Conservation (phyloP, 257 asterid species). For the Osmanthus fragrans region DNA sequence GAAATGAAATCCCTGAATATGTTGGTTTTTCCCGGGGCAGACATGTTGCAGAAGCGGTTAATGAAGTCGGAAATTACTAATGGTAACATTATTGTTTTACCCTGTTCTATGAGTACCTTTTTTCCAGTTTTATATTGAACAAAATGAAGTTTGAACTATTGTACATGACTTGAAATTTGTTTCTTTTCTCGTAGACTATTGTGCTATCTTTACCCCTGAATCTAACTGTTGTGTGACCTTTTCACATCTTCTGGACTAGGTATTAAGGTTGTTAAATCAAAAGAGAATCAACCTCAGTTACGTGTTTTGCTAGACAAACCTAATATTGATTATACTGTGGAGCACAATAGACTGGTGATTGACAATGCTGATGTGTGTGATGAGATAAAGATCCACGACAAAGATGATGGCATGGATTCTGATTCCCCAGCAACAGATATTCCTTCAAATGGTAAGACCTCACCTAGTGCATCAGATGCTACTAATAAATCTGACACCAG, state of each 20-base stretch:
- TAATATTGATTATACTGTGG: slow-evolving; percentile 34
- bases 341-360: slow-evolving; percentile 25
- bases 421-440: slow-evolving; percentile 15
- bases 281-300: slow-evolving; percentile 27
- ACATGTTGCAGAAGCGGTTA: slow-evolving; percentile 80
- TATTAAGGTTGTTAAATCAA: slow-evolving; percentile 27
- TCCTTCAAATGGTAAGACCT: slow-evolving; percentile 24
- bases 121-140: not conserved
- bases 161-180: not conserved
- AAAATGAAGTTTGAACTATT: not conserved
- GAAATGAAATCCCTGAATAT: slow-evolving; percentile 67
- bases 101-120: slow-evolving; percentile 1
- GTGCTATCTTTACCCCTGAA: slow-evolving; percentile 17
- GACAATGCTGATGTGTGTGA: slow-evolving; percentile 27
- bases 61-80: slow-evolving; percentile 41
- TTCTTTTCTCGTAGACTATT: not conserved
- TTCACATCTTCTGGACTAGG: slow-evolving; percentile 33
- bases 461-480: slow-evolving; percentile 9
- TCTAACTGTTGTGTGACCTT: slow-evolving; percentile 2
- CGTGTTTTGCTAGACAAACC: slow-evolving; percentile 38
- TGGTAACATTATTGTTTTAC: slow-evolving; percentile 36
- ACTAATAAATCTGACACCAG: slow-evolving; percentile 8
- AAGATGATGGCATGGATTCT: slow-evolving; percentile 19
- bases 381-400: not conserved
- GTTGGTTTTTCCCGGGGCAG: slow-evolving; percentile 90